Evolutionary conservation across 768 basidiomycete genomes (phyloP), one percentile per base, ranked within the genome.

Genomic region (Amanita muscaria): DNA sequence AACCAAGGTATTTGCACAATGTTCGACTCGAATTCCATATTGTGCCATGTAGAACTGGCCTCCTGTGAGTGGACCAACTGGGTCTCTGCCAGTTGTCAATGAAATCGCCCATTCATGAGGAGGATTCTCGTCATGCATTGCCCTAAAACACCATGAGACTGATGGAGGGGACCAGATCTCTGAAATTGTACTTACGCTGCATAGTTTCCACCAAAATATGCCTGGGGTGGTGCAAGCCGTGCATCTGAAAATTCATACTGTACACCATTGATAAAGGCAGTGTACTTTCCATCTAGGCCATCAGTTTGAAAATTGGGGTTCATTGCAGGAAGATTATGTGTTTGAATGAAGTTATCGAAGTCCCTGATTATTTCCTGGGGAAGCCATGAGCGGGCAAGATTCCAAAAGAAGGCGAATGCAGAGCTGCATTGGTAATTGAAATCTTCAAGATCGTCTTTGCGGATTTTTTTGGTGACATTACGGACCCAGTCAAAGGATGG

Each of bases 401-500:
- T 52, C 53, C 51, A 54, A 3, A 43, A 40, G 9, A 56, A 27
- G 0, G 55, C 42, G 39, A 50, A 54, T 1, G 44, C 46, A 16
- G 34, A 22, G 38, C 39, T 32, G 6, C 21, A 29, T 2, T 51
- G 27, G 9, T 29, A 12, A 32, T 49, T 34, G 21, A 49, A 40
- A 2, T 38, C 15, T 11, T 23, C 22, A 16, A 46, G 25, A 8
- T 40, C 25, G 23, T 41, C 29, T 5, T 40, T 10, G 14, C 23
- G 14, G 14, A n/a, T 14, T 27, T 42, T 40, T 10, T 19, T 23
- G n/a, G 30, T 6, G 5, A 56, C 12, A 11, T 56, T 56, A 1
- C 40, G 10, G 3, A 49, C 56, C 50, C 51, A 55, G 19, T 54
- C 24, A 23, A 57, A 53, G 1, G n/a, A 11, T 18, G 51, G 51